Evolutionary conservation across 192 early-diverging fungal genomes (phyloP), one percentile per base, ranked within the genome.

Genomic region (Lobosporangium transversale): DNA sequence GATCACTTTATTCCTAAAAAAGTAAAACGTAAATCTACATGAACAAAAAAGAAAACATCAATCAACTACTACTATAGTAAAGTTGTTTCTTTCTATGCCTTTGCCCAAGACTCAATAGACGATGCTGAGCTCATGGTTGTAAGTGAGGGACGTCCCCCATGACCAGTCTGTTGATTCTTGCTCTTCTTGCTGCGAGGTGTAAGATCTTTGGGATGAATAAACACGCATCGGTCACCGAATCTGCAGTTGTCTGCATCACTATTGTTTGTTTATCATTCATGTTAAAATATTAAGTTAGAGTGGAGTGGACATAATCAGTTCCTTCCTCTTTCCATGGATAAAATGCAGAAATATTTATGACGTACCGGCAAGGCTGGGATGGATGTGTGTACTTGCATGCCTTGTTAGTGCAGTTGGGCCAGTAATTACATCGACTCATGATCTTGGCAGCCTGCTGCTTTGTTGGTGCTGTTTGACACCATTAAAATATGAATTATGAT

Each of bases 321-420:
- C n/a, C n/a, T n/a, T n/a, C n/a, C n/a, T n/a, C n/a, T n/a, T n/a
- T n/a, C n/a, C n/a, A n/a, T n/a, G n/a, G n/a, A n/a, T 7, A n/a
- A 49, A 49, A 49, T 49, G 6, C 1, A 35, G 14, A 53, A 32
- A 11, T 2, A 30, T 53, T 30, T 17, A 2, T n/a, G n/a, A 43
- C 33, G 63, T 80, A 84, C 80, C 83, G 79, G 67, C 83, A 85
- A n/a, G 66, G 62, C 14, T 66, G 53, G 7, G 68, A 60, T 1
- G 83, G 83, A 30, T 85, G 83, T 9, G 70, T 70, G 55, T 79
- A 85, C 47, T 85, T 85, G 80, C 83, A 85, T 27, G 79, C 78
- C 60, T 85, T 85, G 70, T 85, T 85, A 36, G 83, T 85, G 64
- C 83, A 85, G 31, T 68, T 65, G 30, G 83, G 83, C 83, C 83